These are phyloP conservation scores for Pichia cactophila DNA, from an alignment of 1,139 yeast genomes.

Conservation along the genomic window DNA sequence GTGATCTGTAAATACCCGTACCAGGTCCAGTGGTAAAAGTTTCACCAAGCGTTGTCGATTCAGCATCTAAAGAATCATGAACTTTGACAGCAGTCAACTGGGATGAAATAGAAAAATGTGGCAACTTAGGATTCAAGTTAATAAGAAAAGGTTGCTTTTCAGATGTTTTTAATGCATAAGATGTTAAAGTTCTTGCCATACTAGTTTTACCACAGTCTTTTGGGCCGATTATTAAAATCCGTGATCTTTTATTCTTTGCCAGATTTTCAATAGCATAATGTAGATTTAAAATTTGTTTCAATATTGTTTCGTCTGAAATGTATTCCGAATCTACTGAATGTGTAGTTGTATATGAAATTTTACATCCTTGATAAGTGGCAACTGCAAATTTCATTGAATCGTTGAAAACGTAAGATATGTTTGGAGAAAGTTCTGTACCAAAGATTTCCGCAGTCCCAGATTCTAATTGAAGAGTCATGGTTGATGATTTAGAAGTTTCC, in stretches of 20 bases:
- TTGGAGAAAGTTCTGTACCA: constrained; percentile 84
- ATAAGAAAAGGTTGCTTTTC: constrained; percentile 57
- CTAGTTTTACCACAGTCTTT: constrained; percentile 72
- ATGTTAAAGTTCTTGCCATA: constrained; percentile 56
- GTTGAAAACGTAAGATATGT: constrained; percentile 51
- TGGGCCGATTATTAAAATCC: constrained; percentile 62
- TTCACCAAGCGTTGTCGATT: constrained; percentile 67
- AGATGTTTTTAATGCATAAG: constrained; percentile 67
- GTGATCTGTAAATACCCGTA: constrained; percentile 53
- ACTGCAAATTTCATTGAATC: constrained; percentile 53
- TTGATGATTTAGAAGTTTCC: constrained; percentile 57
- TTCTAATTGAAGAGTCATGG: constrained; percentile 46
- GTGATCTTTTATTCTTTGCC: constrained; percentile 19
- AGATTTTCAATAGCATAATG: constrained; percentile 66
- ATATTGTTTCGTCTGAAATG: constrained; percentile 55
- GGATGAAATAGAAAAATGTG: constrained; percentile 79
- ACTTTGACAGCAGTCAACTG: constrained; percentile 52
- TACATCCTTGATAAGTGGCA: constrained; percentile 53
- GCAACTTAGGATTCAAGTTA: constrained; percentile 77
- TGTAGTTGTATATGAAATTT: constrained; percentile 36
- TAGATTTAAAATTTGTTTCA: constrained; percentile 40
- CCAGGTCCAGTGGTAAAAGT: constrained; percentile 86
- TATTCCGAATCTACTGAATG: constrained; percentile 41
- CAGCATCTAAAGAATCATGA: constrained; percentile 44
- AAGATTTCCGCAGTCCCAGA: constrained; percentile 81